A percentile compares a stretch with the other conserved stretches of the same genome.
These are phyloP conservation scores for Opeltia flavorubescens DNA, from an alignment of 495 filamentous ascomycete species.

Conservation along the genomic window DNA sequence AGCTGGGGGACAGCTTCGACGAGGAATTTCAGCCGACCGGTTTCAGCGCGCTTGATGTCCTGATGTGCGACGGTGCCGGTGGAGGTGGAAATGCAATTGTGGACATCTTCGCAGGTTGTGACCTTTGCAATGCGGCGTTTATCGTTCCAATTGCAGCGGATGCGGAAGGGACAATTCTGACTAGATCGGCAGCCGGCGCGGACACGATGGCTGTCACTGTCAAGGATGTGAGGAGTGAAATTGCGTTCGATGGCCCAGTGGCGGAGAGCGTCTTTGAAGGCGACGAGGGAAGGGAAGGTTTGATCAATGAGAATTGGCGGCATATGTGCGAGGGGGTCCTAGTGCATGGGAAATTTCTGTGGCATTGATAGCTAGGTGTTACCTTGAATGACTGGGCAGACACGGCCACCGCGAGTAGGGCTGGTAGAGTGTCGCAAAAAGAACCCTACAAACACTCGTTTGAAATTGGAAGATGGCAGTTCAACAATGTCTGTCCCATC, in stretches of 20 bases:
- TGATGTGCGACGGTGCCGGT: conserved; percentile 10
- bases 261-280: conserved; percentile 26
- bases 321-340: conserved; percentile 14
- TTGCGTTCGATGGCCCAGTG: conserved; percentile 28
- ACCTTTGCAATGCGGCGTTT: conserved; percentile 21
- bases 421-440: too few species aligned
- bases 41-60: conserved; percentile 17
- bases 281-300: conserved; percentile 22
- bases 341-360: neutral
- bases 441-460: too few species aligned
- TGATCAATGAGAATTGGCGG: conserved; percentile 22
- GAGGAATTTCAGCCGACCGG: conserved; percentile 17
- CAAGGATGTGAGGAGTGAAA: conserved; percentile 27
- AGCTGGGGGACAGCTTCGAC: conserved; percentile 15
- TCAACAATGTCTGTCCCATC: too few species aligned
- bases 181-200: conserved; percentile 25
- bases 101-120: conserved; percentile 23
- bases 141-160: conserved; percentile 24
- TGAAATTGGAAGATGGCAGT: too few species aligned
- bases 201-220: conserved; percentile 25
- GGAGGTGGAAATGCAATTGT: conserved; percentile 19
- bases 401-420: too few species aligned
- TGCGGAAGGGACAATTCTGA: conserved; percentile 24
- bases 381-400: too few species aligned
- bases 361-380: conserved; percentile 2